These are phyloP conservation scores for Pseudognaphalium luteoalbum DNA, from an alignment of 129 eudicot species.

Conservation along the genomic window DNA sequence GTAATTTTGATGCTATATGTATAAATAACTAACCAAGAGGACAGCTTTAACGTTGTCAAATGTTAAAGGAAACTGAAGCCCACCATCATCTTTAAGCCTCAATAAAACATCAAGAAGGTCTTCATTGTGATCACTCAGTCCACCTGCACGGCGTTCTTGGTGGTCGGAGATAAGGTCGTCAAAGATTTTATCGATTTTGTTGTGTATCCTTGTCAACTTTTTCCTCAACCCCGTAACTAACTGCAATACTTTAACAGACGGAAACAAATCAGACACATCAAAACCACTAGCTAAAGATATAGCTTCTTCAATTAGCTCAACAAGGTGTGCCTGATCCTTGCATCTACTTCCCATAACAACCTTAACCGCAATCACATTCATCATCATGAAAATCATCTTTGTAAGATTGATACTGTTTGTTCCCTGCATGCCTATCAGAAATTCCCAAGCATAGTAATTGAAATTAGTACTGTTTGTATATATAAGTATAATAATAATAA, in stretches of 20 bases:
- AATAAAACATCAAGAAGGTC: constrained; percentile 14
- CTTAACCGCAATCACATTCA: neutral
- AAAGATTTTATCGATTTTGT: neutral
- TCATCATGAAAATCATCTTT: neutral
- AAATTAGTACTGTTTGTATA: too few relatives aligned
- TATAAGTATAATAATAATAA: too few relatives aligned
- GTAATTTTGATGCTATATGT: too few relatives aligned
- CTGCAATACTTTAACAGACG: neutral
- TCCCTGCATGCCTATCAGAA: too few relatives aligned
- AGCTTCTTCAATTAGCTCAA: neutral
- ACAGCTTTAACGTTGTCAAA: neutral
- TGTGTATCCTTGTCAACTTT: neutral
- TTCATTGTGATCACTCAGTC: neutral
- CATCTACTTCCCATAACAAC: neutral
- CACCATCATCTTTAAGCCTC: constrained; percentile 8
- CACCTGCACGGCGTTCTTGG: neutral
- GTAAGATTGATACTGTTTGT: neutral
- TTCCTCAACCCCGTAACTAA: neutral
- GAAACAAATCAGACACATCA: constrained; percentile 11
- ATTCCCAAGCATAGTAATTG: too few relatives aligned
- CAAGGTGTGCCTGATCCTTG: neutral
- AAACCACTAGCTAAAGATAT: neutral
- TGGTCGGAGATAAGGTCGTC: neutral
- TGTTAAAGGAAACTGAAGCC: neutral
- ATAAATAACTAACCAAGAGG: neutral